Evolutionary conservation across 2,329 filamentous ascomycete species (phyloP).

Genomic region (Aspergillus sp.): DNA sequence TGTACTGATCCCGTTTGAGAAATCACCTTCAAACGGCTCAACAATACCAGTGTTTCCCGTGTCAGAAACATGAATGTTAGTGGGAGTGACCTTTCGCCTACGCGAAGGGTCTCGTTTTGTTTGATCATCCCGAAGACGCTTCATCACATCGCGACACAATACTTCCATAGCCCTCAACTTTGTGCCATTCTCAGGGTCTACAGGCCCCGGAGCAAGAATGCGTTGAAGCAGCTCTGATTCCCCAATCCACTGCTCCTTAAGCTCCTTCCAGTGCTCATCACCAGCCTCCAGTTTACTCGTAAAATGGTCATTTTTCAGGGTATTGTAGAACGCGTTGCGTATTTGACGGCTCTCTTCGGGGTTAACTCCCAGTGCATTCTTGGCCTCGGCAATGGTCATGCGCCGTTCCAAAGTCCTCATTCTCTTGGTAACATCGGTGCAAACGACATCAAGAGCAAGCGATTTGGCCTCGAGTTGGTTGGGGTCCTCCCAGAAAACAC

Average conservation of each 20-base stretch:
- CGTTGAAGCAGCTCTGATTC: conserved; percentile 56
- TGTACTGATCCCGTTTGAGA: conserved; percentile 43
- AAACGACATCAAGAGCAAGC: conserved; percentile 74
- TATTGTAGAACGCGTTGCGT: conserved; percentile 64
- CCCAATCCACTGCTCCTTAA: conserved; percentile 68
- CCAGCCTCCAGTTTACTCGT: conserved; percentile 73
- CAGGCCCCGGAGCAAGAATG: conserved; percentile 52
- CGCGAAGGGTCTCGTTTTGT: conserved; percentile 54
- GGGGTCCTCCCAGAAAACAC: conserved; percentile 59
- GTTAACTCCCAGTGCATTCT: conserved; percentile 68
- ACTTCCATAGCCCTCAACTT: conserved; percentile 69
- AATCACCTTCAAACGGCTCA: conserved; percentile 23
- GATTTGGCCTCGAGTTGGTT: conserved; percentile 61
- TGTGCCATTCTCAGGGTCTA: conserved; percentile 53
- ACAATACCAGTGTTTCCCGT: conserved; percentile 23
- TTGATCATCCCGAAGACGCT: conserved; percentile 69
- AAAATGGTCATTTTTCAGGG: conserved; percentile 65
- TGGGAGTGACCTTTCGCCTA: conserved; percentile 31
- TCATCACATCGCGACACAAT: conserved; percentile 74
- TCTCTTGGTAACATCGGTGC: conserved; percentile 77
- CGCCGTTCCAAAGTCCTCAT: conserved; percentile 64
- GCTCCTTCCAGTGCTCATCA: conserved; percentile 66
- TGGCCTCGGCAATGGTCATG: conserved; percentile 74
- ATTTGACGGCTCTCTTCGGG: conserved; percentile 66
- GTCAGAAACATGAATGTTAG: conserved; percentile 23